phyloP scores from a whole-genome alignment of 345 rosid genomes.

The Odontarrhena argentea region DNA sequence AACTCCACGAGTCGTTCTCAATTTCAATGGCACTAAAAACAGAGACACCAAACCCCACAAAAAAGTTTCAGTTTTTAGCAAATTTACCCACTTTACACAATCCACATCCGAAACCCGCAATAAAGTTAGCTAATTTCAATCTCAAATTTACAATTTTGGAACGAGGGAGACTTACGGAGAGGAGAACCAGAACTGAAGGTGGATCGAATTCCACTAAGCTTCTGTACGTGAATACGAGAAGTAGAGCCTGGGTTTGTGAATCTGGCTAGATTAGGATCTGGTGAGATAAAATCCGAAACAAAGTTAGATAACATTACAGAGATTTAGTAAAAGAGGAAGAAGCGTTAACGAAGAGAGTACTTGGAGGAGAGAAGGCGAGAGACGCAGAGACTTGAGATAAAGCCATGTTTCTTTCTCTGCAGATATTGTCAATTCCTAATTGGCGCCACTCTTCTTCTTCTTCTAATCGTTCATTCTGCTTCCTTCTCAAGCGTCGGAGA shows the following conservation, averaged over 20 bases:
- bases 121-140: neutral
- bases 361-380: slow-evolving; percentile 51
- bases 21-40: slow-evolving; percentile 43
- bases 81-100: neutral
- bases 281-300: slow-evolving; percentile 19
- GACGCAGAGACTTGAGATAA: slow-evolving; percentile 63
- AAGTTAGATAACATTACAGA: slow-evolving; percentile 24
- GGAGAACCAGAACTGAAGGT: slow-evolving; percentile 67
- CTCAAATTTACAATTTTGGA: neutral
- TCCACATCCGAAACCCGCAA: neutral
- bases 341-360: slow-evolving; percentile 30
- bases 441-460: slow-evolving; percentile 19
- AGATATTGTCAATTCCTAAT: neutral
- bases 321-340: slow-evolving; percentile 4
- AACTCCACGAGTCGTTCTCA: slow-evolving; percentile 42
- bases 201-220: slow-evolving; percentile 39
- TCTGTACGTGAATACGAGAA: slow-evolving; percentile 43
- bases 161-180: slow-evolving; percentile 46
- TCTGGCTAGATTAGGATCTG: slow-evolving; percentile 49
- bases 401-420: slow-evolving; percentile 46
- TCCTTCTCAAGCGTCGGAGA: slow-evolving; percentile 28
- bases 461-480: slow-evolving; percentile 27
- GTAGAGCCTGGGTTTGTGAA: slow-evolving; percentile 27
- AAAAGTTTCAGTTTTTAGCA: neutral
- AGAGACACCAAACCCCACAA: slow-evolving; percentile 18